Conservation (phyloP, 495 filamentous ascomycete species). For the Lasiosphaeria miniovina region DNA sequence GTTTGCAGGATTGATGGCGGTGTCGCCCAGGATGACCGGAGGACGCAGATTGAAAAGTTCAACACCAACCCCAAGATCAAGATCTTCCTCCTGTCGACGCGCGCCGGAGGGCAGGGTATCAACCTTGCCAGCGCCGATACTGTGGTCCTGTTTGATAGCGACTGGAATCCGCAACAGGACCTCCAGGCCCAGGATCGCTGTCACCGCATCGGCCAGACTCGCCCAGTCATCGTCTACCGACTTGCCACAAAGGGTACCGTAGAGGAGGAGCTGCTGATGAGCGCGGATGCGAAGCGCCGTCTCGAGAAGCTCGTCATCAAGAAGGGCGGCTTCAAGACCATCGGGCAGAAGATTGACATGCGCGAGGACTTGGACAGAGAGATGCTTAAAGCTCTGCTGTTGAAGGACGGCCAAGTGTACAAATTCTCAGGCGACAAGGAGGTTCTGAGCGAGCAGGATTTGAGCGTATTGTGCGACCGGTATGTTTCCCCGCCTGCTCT, state of each 20-base stretch:
- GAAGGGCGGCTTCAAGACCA: conserved; percentile 71
- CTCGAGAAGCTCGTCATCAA: conserved; percentile 94
- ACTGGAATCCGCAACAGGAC: conserved; percentile 98
- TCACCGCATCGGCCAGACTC: conserved; percentile 90
- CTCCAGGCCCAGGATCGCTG: conserved; percentile 93
- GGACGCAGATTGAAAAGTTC: conserved; percentile 79
- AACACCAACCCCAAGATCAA: conserved; percentile 68
- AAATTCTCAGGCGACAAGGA: conserved; percentile 54
- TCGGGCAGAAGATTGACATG: conserved; percentile 56
- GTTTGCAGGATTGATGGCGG: conserved; percentile 89
- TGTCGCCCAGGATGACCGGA: conserved; percentile 77
- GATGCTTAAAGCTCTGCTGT: conserved; percentile 55
- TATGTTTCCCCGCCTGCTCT: neutral
- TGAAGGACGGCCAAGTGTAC: conserved; percentile 64
- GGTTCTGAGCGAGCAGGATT: conserved; percentile 72
- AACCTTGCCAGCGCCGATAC: conserved; percentile 97
- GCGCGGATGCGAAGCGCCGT: conserved; percentile 89
- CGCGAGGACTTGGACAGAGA: conserved; percentile 54
- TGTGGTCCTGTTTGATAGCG: conserved; percentile 91
- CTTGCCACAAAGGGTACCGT: conserved; percentile 91
- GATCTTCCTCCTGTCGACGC: conserved; percentile 83
- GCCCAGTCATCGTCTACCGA: conserved; percentile 91
- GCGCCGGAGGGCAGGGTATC: conserved; percentile 93
- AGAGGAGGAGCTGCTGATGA: conserved; percentile 82
- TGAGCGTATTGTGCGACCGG: conserved; percentile 70